phyloP scores from a whole-genome alignment of 73 alveolate genomes.

The Blepharisma japonicum region DNA sequence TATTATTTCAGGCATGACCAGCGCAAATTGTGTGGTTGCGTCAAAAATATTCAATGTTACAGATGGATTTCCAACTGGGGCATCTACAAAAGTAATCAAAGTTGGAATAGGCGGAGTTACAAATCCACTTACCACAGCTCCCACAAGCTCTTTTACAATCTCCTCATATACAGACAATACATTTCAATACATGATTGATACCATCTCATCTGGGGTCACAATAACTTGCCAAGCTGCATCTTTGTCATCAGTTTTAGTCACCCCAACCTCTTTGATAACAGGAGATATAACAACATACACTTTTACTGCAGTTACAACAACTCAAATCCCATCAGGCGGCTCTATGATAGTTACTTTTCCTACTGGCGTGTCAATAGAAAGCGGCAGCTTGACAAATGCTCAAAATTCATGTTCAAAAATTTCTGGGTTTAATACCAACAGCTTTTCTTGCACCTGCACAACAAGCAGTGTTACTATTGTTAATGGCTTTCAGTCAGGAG shows the following conservation, averaged over 20 bases:
- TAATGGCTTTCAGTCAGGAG: conserved; percentile 30
- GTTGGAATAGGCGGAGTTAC: conserved; percentile 43
- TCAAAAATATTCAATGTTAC: conserved; percentile 30
- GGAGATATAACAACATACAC: neutral
- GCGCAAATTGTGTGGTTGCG: conserved; percentile 34
- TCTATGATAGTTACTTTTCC: conserved; percentile 34
- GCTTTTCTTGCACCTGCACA: conserved; percentile 22
- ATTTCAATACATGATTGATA: conserved; percentile 27
- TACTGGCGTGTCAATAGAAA: neutral
- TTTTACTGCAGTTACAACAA: neutral
- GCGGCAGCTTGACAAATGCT: conserved; percentile 21
- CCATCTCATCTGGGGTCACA: neutral
- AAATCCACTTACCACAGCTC: conserved; percentile 34
- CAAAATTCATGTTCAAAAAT: conserved; percentile 19
- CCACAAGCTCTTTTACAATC: conserved; percentile 33
- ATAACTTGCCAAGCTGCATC: conserved; percentile 29
- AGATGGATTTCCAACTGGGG: conserved; percentile 43
- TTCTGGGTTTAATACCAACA: conserved; percentile 20
- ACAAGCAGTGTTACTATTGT: conserved; percentile 17
- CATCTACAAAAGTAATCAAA: conserved; percentile 38
- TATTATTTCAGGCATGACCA: conserved; percentile 16
- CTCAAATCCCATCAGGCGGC: neutral
- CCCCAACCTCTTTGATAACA: neutral
- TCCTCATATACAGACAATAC: conserved; percentile 13
- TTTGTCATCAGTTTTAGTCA: neutral